Evolutionary conservation across 164 flowering plant species (phyloP).

Genomic region (Nelumbo lutea): DNA sequence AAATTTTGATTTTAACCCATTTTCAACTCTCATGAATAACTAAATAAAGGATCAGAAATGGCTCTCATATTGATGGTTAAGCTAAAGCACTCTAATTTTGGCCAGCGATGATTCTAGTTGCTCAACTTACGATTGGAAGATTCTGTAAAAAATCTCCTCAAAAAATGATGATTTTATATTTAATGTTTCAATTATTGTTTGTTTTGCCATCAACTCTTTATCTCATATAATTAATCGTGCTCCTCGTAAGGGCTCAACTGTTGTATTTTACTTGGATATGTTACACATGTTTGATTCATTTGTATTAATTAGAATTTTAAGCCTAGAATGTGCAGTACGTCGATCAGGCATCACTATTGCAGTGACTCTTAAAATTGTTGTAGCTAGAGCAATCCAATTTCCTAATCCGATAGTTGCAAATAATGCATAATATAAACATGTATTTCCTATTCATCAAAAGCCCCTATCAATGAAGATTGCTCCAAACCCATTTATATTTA

Average conservation of each 20-base stretch:
- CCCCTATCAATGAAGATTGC: neutral
- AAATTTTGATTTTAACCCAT: too few relatives aligned
- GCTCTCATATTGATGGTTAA: too few relatives aligned
- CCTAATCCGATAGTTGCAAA: neutral
- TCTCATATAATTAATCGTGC: conserved; percentile 11
- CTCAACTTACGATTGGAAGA: neutral
- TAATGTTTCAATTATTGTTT: conserved; percentile 3
- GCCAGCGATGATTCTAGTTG: too few relatives aligned
- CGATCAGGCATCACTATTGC: neutral
- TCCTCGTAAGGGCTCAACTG: neutral
- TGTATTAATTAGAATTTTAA: neutral
- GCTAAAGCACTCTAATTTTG: too few relatives aligned
- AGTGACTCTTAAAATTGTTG: neutral
- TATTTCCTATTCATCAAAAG: neutral
- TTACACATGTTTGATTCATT: too few relatives aligned
- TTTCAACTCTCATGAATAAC: too few relatives aligned
- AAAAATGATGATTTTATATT: conserved; percentile 12
- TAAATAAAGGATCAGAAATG: too few relatives aligned
- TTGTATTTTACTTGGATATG: neutral
- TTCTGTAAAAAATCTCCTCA: conserved; percentile 12
- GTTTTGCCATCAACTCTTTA: conserved; percentile 10
- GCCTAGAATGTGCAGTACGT: neutral
- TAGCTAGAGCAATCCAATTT: neutral
- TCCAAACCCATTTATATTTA: neutral
- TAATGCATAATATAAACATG: neutral